A percentile compares a stretch with the other conserved stretches of the same genome.
phyloP scores from a whole-genome alignment of 345 rosid species.

The Nasturtium officinale region DNA sequence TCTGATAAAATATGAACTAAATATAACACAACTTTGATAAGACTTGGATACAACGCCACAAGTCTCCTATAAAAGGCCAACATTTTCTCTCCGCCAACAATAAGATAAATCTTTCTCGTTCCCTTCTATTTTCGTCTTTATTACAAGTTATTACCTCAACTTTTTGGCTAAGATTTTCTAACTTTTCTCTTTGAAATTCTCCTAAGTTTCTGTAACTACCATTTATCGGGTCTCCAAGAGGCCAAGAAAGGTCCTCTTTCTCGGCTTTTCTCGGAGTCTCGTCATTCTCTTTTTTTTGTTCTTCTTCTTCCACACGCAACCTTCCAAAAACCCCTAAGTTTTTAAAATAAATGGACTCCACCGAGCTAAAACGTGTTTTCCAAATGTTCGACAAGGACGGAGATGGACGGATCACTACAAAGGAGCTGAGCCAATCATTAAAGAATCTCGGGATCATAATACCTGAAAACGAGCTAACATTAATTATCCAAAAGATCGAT shows the following conservation, averaged over 20 bases:
- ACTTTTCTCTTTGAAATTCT: slow-evolving; percentile 9
- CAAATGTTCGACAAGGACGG: slow-evolving; percentile 82
- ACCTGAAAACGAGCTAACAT: slow-evolving; percentile 57
- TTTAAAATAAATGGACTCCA: slow-evolving; percentile 43
- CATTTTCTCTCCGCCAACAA: slow-evolving; percentile 38
- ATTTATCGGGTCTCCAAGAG: slow-evolving; percentile 40
- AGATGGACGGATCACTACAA: slow-evolving; percentile 66
- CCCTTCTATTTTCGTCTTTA: slow-evolving; percentile 35
- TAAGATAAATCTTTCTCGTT: slow-evolving; percentile 19
- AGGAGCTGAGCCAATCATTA: slow-evolving; percentile 66
- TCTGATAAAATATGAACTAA: slow-evolving; percentile 15
- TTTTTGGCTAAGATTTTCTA: slow-evolving; percentile 24
- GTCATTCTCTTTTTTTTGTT: neutral
- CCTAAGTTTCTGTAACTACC: slow-evolving; percentile 25
- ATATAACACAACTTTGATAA: slow-evolving; percentile 6
- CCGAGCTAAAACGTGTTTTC: slow-evolving; percentile 66
- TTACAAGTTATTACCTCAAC: slow-evolving; percentile 33
- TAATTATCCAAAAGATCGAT: slow-evolving; percentile 54
- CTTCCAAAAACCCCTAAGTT: slow-evolving; percentile 8
- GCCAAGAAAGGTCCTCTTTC: slow-evolving; percentile 40
- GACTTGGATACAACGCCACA: slow-evolving; percentile 23
- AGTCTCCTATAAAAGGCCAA: slow-evolving; percentile 9
- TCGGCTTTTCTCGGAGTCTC: slow-evolving; percentile 38
- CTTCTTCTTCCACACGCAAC: slow-evolving; percentile 27
- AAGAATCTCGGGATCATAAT: slow-evolving; percentile 68